Evolutionary conservation across 176 grass and related monocot genomes (phyloP).

Genomic region (Triticum monococcum): DNA sequence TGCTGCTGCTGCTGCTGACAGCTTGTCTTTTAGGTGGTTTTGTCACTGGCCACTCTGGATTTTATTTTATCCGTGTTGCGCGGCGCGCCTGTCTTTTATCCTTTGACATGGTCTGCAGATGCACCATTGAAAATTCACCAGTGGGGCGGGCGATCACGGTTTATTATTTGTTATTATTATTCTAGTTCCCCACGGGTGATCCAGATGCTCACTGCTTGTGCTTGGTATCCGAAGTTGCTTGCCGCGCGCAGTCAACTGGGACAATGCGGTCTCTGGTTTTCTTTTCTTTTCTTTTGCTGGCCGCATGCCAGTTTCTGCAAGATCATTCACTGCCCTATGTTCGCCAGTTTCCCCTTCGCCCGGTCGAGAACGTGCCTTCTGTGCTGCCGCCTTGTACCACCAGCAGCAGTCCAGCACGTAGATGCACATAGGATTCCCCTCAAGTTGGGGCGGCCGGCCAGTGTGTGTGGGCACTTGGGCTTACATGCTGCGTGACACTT

Average conservation of each 20-base stretch:
- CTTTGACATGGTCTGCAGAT: constrained; percentile 40
- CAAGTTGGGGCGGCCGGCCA: neutral
- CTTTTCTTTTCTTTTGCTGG: constrained; percentile 6
- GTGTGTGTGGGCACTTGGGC: neutral
- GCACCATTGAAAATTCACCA: constrained; percentile 16
- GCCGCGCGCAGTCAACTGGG: constrained; percentile 36
- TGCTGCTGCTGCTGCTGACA: neutral
- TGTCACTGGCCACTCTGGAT: constrained; percentile 22
- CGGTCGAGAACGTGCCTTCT: neutral
- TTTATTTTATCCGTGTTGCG: neutral
- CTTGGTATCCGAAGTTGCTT: constrained; percentile 42
- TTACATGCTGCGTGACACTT: neutral
- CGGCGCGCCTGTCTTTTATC: constrained; percentile 21
- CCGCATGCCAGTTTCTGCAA: neutral
- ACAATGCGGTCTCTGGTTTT: neutral
- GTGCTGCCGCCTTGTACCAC: neutral
- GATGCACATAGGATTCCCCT: constrained; percentile 43
- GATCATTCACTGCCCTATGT: neutral
- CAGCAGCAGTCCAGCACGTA: neutral
- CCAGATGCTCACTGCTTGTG: constrained; percentile 30
- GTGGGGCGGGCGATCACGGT: neutral
- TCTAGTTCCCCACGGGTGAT: neutral
- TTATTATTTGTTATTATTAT: neutral
- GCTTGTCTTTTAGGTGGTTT: constrained; percentile 29
- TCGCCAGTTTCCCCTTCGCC: neutral